Percentiles rank a stretch among this genome's conserved stretches.
These are phyloP conservation scores for Phytophthora melonis DNA, from an alignment of 352 stramenopile genomes.

Conservation along the genomic window DNA sequence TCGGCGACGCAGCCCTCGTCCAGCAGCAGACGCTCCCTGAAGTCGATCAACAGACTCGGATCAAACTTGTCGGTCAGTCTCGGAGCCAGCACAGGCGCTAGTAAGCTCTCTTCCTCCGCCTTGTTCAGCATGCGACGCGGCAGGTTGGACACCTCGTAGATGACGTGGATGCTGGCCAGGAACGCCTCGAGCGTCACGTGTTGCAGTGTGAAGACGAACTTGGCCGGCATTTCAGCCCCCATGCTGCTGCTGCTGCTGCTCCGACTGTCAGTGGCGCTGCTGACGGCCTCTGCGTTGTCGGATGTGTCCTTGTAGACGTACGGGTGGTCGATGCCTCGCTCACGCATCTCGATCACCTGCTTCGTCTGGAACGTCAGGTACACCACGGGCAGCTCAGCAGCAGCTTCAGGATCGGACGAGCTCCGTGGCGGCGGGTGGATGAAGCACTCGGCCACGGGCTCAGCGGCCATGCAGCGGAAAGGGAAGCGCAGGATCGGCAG, in stretches of 20 bases:
- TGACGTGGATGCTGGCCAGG: conserved; percentile 64
- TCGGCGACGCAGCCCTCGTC: conserved; percentile 55
- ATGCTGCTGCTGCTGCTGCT: conserved; percentile 22
- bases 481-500: conserved; percentile 84
- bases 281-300: background rate
- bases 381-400: conserved; percentile 18
- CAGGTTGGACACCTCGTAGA: conserved; percentile 66
- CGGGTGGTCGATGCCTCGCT: conserved; percentile 73
- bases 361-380: conserved; percentile 74
- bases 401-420: background rate
- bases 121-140: conserved; percentile 62
- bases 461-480: conserved; percentile 67
- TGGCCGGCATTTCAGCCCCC: conserved; percentile 35
- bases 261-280: conserved; percentile 2
- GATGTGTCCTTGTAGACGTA: conserved; percentile 61
- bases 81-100: conserved; percentile 70
- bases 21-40: conserved; percentile 77
- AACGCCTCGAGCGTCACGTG: conserved; percentile 75
- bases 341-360: conserved; percentile 77
- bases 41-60: conserved; percentile 84
- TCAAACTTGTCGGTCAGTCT: conserved; percentile 79
- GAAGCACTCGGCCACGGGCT: conserved; percentile 68
- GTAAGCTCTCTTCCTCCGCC: conserved; percentile 68
- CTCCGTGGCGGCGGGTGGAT: conserved; percentile 18
- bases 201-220: conserved; percentile 82